Conservation (phyloP, 192 early-diverging fungal species). For the Coemansia sp. region DNA sequence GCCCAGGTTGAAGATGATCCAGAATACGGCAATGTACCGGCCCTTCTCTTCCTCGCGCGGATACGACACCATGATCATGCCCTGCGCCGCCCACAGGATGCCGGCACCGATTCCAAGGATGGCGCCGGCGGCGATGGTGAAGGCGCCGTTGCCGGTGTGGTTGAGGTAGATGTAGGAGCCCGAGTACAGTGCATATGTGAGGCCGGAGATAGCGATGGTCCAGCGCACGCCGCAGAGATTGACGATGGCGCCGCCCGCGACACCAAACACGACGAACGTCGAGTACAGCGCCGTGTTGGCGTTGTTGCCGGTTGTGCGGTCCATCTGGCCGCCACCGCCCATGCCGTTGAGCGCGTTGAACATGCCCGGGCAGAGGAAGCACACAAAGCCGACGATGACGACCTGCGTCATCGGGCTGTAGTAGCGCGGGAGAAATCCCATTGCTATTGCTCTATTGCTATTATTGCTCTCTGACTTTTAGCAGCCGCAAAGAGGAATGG, state of each 20-base stretch:
- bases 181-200: conserved; percentile 71
- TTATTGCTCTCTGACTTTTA: too few species aligned
- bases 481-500: too few species aligned
- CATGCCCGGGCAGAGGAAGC: conserved; percentile 79
- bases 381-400: conserved; percentile 65
- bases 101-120: conserved; percentile 82
- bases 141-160: conserved; percentile 54
- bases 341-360: conserved; percentile 66
- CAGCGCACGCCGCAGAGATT: conserved; percentile 74
- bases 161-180: conserved; percentile 72
- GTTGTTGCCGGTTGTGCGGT: conserved; percentile 59
- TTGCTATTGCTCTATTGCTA: too few species aligned
- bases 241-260: conserved; percentile 71
- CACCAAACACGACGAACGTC: conserved; percentile 73
- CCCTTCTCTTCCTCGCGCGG: conserved; percentile 79
- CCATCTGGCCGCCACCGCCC: conserved; percentile 65
- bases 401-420: conserved; percentile 66
- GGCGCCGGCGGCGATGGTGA: conserved; percentile 72
- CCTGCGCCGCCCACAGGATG: conserved; percentile 74
- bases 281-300: conserved; percentile 76
- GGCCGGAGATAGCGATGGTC: conserved; percentile 64
- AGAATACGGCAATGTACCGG: conserved; percentile 79
- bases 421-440: conserved; percentile 32
- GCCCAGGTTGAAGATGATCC: conserved; percentile 85
- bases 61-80: conserved; percentile 85